Evolutionary conservation across 2,329 filamentous ascomycete genomes (phyloP), one percentile per base, ranked within the genome.

Genomic region (Trichophyton benhamiae): DNA sequence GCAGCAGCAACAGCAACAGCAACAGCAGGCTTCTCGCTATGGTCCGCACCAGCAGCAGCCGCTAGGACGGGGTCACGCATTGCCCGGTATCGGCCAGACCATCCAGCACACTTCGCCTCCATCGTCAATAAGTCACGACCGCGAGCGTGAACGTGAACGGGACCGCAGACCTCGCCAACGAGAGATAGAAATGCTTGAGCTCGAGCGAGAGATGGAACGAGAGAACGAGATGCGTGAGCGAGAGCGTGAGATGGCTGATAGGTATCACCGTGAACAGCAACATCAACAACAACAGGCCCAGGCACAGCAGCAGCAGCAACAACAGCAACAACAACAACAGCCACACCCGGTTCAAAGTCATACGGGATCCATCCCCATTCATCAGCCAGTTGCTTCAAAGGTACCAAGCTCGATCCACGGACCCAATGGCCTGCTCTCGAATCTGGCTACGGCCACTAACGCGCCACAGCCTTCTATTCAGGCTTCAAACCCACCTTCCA

Each of bases 361-460:
- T 70, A 86, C 89, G 44, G 89, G 87, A 62, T 90, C 91, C 2
- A 89, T 96, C 60, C 90, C 91, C 60, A 87, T 97, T 68, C 92
- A 97, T 75, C 92, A 97, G 74, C 92, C 92, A 3, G 91, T 96
- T 63, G 92, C 92, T 64, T 85, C 91, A 71, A 80, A 91, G 75
- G 79, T 90, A 65, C 77, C 87, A 62, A 87, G 86, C 65, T 87
- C 89, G 59, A 95, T 96, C 61, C 92, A 96, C 72, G 95, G 91
- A 53, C 92, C 92, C 1, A 92, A 94, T 66, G 92, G 92, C 7
- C 81, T 97, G 41, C 83, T 97, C 44, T 83, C 87, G 7, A 89
- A 86, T 66, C 84, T 90, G 67, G 84, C 85, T 38, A 81, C 82
- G 30, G 74, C 80, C 42, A 81, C 79, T 66, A 76, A 80, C 41